Percentiles rank a stretch among this genome's conserved stretches.
Conservation (phyloP, 1,284 basidiomycete species). For the Ustilago trichophora region DNA sequence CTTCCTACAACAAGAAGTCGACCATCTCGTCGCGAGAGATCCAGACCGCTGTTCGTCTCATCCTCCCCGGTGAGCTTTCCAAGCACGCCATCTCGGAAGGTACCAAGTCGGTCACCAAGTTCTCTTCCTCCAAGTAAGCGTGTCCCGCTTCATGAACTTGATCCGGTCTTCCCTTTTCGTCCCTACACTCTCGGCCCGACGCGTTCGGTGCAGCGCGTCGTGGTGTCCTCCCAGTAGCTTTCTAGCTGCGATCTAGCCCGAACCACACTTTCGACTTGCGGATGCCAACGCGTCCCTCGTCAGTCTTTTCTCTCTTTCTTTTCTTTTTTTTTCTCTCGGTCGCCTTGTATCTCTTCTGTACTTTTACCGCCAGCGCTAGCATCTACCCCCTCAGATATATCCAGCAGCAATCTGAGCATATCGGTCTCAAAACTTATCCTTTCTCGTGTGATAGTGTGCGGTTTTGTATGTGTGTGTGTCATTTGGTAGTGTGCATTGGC, state of each 20-base stretch:
- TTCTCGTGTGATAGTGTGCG: conserved; percentile 1
- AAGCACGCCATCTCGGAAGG: conserved; percentile 87
- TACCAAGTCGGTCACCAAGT: conserved; percentile 74
- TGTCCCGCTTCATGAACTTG: not conserved
- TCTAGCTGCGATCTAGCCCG: conserved; percentile 1
- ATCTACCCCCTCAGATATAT: conserved; percentile 47
- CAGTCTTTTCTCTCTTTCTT: conserved; percentile 3
- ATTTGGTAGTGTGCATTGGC: too few species aligned
- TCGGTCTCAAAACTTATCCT: conserved; percentile 34
- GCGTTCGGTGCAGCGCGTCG: conserved; percentile 43
- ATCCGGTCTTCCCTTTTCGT: not conserved
- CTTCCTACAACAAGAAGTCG: conserved; percentile 67
- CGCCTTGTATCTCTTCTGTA: conserved; percentile 53
- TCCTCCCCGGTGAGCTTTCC: conserved; percentile 74
- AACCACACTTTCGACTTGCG: too few species aligned
- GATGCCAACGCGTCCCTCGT: not conserved
- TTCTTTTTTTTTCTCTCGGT: conserved; percentile 30
- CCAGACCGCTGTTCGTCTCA: conserved; percentile 66
- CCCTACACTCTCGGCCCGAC: conserved; percentile 18
- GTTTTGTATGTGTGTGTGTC: conserved; percentile 1
- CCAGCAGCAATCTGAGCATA: conserved; percentile 57
- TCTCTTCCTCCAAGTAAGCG: conserved; percentile 68
- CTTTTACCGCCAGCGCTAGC: conserved; percentile 57
- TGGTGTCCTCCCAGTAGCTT: conserved; percentile 19
- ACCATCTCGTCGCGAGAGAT: conserved; percentile 68